These are phyloP conservation scores for Blastomyces percursus DNA, from an alignment of 2,329 filamentous ascomycete genomes.

Conservation along the genomic window DNA sequence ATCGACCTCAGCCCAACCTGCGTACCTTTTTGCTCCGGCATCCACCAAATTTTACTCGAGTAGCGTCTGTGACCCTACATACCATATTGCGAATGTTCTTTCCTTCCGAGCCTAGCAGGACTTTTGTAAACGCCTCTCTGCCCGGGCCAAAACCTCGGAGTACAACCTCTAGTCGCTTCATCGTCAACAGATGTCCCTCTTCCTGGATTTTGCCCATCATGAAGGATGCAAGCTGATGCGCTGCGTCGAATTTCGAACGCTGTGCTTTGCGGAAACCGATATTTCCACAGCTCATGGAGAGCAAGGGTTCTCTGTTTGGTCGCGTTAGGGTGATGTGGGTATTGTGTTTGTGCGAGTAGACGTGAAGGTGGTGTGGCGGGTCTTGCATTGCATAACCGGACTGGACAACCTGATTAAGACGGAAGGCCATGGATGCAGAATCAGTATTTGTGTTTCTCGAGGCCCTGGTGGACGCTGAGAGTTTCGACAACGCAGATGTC, in stretches of 20 bases:
- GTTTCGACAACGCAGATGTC: neutral
- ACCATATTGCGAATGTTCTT: constrained; percentile 63
- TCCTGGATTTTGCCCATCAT: constrained; percentile 77
- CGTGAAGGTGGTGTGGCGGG: constrained; percentile 58
- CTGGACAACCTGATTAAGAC: constrained; percentile 23
- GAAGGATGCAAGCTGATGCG: constrained; percentile 78
- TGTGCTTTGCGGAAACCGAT: constrained; percentile 81
- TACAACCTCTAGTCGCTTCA: constrained; percentile 66
- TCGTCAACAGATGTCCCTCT: constrained; percentile 63
- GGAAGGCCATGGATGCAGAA: constrained; percentile 9
- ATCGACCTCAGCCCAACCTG: constrained; percentile 53
- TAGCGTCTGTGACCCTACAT: constrained; percentile 69
- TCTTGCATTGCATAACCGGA: neutral
- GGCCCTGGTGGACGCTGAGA: neutral
- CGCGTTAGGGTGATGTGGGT: constrained; percentile 83
- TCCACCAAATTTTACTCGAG: constrained; percentile 90
- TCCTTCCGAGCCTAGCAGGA: constrained; percentile 76
- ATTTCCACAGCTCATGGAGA: constrained; percentile 73
- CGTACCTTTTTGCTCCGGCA: constrained; percentile 74
- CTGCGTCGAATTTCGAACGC: constrained; percentile 77
- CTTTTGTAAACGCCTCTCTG: constrained; percentile 81
- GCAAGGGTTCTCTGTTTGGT: constrained; percentile 65
- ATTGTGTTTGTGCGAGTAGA: constrained; percentile 86
- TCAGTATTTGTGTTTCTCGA: neutral
- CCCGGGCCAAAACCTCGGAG: constrained; percentile 78